Evolutionary conservation across 176 grass and related monocot species (phyloP).

Genomic region (Lolium multiflorum): DNA sequence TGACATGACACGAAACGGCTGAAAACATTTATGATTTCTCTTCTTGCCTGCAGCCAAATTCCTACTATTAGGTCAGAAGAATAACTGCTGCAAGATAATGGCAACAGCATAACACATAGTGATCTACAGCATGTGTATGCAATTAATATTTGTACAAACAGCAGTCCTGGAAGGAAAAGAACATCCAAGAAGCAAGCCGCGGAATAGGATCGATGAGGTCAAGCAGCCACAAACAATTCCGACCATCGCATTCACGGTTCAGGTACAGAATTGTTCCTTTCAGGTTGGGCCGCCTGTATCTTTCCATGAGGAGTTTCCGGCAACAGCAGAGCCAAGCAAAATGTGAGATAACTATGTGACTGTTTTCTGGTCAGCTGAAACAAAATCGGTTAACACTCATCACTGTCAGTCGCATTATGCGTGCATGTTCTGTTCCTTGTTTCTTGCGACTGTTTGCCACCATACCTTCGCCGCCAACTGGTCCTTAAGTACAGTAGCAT

Average conservation of each 20-base stretch:
- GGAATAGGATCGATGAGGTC: background rate
- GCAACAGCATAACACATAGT: background rate
- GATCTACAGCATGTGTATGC: background rate
- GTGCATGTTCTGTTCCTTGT: slow-evolving; percentile 9
- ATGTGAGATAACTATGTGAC: slow-evolving; percentile 1
- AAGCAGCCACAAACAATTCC: slow-evolving; percentile 17
- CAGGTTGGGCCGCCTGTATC: background rate
- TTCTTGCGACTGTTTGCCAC: background rate
- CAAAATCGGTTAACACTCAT: background rate
- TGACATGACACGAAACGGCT: background rate
- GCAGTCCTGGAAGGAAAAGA: slow-evolving; percentile 10
- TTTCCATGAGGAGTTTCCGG: slow-evolving; percentile 25
- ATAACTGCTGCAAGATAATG: slow-evolving; percentile 16
- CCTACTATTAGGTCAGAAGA: slow-evolving; percentile 14
- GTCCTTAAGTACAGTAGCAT: slow-evolving; percentile 10
- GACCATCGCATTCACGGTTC: background rate
- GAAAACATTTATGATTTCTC: background rate
- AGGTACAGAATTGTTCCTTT: slow-evolving; percentile 29
- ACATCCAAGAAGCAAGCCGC: background rate
- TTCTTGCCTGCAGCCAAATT: slow-evolving; percentile 22
- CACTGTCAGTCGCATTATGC: background rate
- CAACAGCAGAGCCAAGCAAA: slow-evolving; percentile 22
- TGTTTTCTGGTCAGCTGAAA: slow-evolving; percentile 41
- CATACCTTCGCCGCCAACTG: slow-evolving; percentile 12
- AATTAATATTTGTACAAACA: slow-evolving; percentile 10